Percentiles rank a stretch among this genome's conserved stretches.
These are phyloP conservation scores for Eucommia ulmoides DNA, from an alignment of 257 asterid species.

Conservation along the genomic window DNA sequence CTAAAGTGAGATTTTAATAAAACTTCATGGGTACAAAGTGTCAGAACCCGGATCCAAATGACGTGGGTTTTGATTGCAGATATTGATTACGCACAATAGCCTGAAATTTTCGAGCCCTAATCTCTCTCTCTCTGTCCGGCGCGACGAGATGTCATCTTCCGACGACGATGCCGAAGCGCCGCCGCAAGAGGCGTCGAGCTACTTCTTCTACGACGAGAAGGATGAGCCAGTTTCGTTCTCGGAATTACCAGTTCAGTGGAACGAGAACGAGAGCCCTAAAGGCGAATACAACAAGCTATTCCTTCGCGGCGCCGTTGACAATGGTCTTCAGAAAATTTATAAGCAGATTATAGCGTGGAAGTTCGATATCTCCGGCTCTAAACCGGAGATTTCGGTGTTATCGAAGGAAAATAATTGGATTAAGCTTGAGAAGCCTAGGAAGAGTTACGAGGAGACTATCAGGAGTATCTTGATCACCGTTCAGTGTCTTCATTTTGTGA, in stretches of 20 bases:
- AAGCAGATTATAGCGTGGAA: conserved; percentile 68
- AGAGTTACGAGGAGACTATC: conserved; percentile 29
- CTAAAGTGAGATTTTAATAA: too few species aligned
- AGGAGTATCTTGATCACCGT: conserved; percentile 49
- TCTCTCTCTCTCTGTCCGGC: too few species aligned
- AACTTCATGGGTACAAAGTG: too few species aligned
- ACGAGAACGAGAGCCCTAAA: conserved; percentile 13
- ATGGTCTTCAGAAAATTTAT: conserved; percentile 53
- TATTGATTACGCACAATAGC: too few species aligned
- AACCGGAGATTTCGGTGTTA: conserved; percentile 62
- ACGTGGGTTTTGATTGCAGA: too few species aligned
- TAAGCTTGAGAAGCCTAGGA: conserved; percentile 68
- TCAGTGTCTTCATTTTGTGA: conserved; percentile 44
- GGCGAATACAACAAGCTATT: conserved; percentile 25
- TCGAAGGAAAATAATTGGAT: conserved; percentile 57
- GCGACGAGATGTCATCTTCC: conserved; percentile 70
- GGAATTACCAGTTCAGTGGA: conserved; percentile 45
- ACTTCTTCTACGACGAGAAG: conserved; percentile 29
- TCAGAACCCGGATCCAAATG: too few species aligned
- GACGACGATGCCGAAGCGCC: conserved; percentile 59
- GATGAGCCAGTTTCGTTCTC: conserved; percentile 45
- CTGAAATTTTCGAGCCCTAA: too few species aligned
- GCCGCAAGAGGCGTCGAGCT: conserved; percentile 35
- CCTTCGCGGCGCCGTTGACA: conserved; percentile 50
- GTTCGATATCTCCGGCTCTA: conserved; percentile 34